These are phyloP conservation scores for Immersiporthe knoxdaviesiana DNA, from an alignment of 2,329 filamentous ascomycete species.

Conservation along the genomic window DNA sequence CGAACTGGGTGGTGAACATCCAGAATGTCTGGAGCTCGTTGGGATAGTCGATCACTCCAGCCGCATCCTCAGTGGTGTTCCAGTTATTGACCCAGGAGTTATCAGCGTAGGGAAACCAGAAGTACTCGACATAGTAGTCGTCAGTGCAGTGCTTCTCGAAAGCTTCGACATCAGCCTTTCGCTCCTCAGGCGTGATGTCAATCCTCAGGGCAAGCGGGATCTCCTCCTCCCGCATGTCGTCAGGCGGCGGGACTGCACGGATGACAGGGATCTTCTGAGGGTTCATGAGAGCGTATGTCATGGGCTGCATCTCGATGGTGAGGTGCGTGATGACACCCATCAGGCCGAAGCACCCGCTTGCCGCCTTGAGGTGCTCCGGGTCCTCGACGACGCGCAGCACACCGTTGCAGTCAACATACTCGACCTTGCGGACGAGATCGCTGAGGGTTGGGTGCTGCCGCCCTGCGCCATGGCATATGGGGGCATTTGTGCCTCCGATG, in stretches of 20 bases:
- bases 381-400: constrained; percentile 44
- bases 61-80: constrained; percentile 42
- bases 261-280: constrained; percentile 48
- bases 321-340: constrained; percentile 54
- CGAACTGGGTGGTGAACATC: constrained; percentile 35
- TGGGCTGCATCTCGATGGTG: constrained; percentile 49
- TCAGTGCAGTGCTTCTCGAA: constrained; percentile 45
- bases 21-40: constrained; percentile 39
- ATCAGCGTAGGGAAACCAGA: constrained; percentile 53
- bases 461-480: constrained; percentile 52
- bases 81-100: constrained; percentile 52
- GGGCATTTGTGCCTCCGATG: constrained; percentile 48
- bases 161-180: constrained; percentile 39
- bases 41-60: constrained; percentile 43
- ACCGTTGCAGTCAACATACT: constrained; percentile 52
- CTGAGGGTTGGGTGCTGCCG: constrained; percentile 47
- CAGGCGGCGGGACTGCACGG: constrained; percentile 48
- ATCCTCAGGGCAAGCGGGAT: constrained; percentile 45
- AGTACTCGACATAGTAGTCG: constrained; percentile 53
- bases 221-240: constrained; percentile 35
- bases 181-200: constrained; percentile 38
- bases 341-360: constrained; percentile 50
- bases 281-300: constrained; percentile 51
- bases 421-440: constrained; percentile 50
- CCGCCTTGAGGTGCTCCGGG: constrained; percentile 44